Percentiles rank a stretch among this genome's conserved stretches.
phyloP scores from a whole-genome alignment of 2,329 filamentous ascomycete species.

The Exophiala mesophila region DNA sequence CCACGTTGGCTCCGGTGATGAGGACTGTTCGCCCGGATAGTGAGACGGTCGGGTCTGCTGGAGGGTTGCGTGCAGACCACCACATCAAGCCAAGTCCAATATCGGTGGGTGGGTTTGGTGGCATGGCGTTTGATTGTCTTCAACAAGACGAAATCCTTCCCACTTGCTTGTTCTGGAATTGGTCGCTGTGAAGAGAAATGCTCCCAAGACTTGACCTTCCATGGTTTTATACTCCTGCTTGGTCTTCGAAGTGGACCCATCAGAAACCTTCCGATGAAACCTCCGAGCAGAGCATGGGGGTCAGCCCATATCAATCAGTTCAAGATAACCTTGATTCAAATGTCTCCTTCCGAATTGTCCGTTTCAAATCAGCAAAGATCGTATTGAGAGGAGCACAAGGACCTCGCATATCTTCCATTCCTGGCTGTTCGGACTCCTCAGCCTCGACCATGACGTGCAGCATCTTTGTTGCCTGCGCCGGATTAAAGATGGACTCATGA shows the following conservation, averaged over 20 bases:
- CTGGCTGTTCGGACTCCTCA: conserved; percentile 9
- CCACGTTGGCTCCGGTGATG: conserved; percentile 27
- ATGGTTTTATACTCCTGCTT: not conserved
- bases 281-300: too few species aligned
- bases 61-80: conserved; percentile 18
- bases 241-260: too few species aligned
- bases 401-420: conserved; percentile 6
- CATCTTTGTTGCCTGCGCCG: conserved; percentile 1
- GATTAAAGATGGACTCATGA: not conserved
- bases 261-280: too few species aligned
- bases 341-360: not conserved
- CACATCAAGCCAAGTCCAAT: conserved; percentile 10
- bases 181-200: too few species aligned
- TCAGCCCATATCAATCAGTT: too few species aligned
- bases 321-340: too few species aligned
- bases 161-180: too few species aligned
- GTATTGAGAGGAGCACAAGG: conserved; percentile 3
- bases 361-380: conserved; percentile 3
- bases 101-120: conserved; percentile 1
- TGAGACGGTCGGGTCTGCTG: conserved; percentile 8
- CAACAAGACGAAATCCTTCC: too few species aligned
- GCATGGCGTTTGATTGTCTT: not conserved
- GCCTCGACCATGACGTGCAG: conserved; percentile 7
- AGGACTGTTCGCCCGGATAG: conserved; percentile 18
- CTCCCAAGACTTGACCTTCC: not conserved